Evolutionary conservation across 495 filamentous ascomycete genomes (phyloP), one percentile per base, ranked within the genome.

Genomic region (Lindgomyces ingoldianus): DNA sequence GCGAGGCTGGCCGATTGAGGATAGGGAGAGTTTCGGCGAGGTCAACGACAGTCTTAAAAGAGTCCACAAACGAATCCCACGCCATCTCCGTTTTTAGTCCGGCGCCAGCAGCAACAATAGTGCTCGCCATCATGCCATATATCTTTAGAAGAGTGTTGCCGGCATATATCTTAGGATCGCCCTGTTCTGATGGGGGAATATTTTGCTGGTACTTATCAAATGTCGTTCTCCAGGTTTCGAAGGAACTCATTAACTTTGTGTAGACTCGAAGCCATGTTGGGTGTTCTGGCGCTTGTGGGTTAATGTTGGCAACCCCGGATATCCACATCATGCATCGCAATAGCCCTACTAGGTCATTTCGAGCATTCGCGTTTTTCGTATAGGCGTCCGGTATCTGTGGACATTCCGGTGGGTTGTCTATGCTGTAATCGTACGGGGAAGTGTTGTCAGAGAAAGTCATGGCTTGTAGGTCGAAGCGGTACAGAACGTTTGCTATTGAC

Each of bases 401-500:
- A 42, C 50, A 65, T 2, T 64, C 42, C n/a, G 60, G 64, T 29
- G 64, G 54, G 25, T 46, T 57, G 25, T 65, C 51, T 6, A 64
- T 10, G 25, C 50, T 41, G 33, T 60, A 70, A n/a, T 64, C 59
- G 60, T 70, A 70, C 1, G 68, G 68, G 0, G 64, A 68, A n/a
- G 59, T 22, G 24, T 58, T 60, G 55, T 70, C 68, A 6, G 68
- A 71, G 42, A 71, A 71, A 14, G 68, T 68, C 68, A 71, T 71
- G 10, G 68, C 60, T 41, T 71, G 68, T 21, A 71, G 46, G 27
- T 71, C 68, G 55, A 71, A 68, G 18, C 68, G 68, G 47, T 54
- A 64, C 8, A 71, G 61, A 1, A 71, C 52, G n/a, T 61, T 47
- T 0, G 54, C 60, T 22, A 68, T 65, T 4, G 65, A 46, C 10